Evolutionary conservation across 495 filamentous ascomycete genomes (phyloP).

Genomic region (Daldinia grandis): DNA sequence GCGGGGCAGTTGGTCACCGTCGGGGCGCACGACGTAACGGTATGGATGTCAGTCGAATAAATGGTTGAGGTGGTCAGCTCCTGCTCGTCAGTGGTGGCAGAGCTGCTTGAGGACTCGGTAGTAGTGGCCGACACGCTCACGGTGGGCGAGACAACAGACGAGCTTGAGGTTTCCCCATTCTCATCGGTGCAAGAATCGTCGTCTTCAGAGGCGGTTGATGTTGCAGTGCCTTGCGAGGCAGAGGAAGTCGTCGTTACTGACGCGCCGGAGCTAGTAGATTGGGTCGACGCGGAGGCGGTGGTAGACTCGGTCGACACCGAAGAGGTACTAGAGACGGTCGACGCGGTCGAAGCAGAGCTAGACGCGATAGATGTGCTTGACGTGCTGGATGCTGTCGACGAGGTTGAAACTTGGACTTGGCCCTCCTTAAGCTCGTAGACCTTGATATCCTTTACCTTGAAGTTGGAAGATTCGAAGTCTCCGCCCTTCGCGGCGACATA

Average conservation of each 20-base stretch:
- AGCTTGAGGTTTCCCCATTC: conserved; percentile 1
- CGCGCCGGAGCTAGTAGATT: background rate
- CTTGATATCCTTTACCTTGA: conserved; percentile 64
- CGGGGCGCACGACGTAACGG: conserved; percentile 68
- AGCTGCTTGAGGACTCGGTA: conserved; percentile 12
- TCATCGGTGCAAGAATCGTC: conserved; percentile 28
- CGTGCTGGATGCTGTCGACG: conserved; percentile 37
- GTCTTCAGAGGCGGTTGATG: conserved; percentile 19
- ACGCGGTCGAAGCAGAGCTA: conserved; percentile 6
- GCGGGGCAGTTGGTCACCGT: conserved; percentile 66
- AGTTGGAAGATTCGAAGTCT: conserved; percentile 66
- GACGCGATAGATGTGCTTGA: conserved; percentile 26
- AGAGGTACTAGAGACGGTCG: conserved; percentile 2
- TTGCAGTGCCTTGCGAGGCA: conserved; percentile 2
- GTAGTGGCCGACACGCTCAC: conserved; percentile 21
- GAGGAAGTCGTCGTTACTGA: conserved; percentile 24
- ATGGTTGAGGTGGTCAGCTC: conserved; percentile 42
- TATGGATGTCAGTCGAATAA: conserved; percentile 48
- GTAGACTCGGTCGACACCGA: background rate
- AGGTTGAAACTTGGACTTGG: conserved; percentile 34
- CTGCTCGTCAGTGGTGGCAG: background rate
- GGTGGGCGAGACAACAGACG: background rate
- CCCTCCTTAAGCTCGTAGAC: conserved; percentile 47
- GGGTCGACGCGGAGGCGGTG: background rate
- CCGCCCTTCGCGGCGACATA: conserved; percentile 67